Base-by-base conservation (phyloP, 2,329 filamentous ascomycete species). In the Penicillium brevicompactum region DNA sequence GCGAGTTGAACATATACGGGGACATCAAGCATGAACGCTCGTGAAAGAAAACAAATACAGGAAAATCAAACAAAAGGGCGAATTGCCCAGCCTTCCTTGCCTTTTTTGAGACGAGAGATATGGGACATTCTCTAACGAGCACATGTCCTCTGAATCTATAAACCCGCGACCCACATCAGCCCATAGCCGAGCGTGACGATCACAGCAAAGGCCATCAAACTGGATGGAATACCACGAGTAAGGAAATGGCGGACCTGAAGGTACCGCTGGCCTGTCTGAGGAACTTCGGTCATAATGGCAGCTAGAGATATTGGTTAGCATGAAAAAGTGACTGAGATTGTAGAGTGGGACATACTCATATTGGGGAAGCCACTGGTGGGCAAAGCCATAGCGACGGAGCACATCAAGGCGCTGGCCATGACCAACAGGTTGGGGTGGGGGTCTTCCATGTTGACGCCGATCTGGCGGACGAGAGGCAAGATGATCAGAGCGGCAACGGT, bases 271-370 rank as follows among this genome's bases (percentile, higher is more conserved):
- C 94, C 94, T 0, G 92, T 95, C 60, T 88, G 84, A 0, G 90
- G 84, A 67, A 99, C 93, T 76, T 99, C 94, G 82, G 97, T 97
- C 94, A 99, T 97, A 68, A 99, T 97, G 4, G 94, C 94, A 69
- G 94, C 91, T 95, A 61, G 37, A 30, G 54, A 31, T 27, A 46
- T 21, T 31, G 21, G 42, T 62, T 56, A 62, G 57, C 41, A 53
- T 30, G 21, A 40, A 61, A 27, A 67, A 56, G 68, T 59, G 27
- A 53, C 48, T 8, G 2, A 21, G 40, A 3, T 21, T 11, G 49
- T 27, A 34, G 46, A 21, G 37, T 38, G 10, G 53, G 41, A 89
- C 92, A 82, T 85, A 96, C 92, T 99, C 94, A 99, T 99, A 66
- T 99, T 99, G 1, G 94, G 94, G 78, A 99, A 99, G 8, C 94